Base-by-base conservation (phyloP, 768 basidiomycete genomes). In the Leccinum arenicola region DNA sequence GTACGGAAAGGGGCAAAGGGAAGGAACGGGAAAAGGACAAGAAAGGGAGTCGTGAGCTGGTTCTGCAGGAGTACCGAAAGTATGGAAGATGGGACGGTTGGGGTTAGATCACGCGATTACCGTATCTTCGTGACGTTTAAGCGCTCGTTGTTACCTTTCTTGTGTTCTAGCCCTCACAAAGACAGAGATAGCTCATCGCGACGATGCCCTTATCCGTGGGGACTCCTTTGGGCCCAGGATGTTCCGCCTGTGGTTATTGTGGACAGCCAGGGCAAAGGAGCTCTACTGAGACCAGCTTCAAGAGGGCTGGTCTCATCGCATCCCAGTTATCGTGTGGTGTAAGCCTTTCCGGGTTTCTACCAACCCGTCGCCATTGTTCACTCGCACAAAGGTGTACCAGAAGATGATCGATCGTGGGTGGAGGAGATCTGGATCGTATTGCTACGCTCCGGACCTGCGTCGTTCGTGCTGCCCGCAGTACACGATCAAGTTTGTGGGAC, bases 71-170 rank as follows among this genome's bases (percentile, higher is more conserved):
- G 70, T 95, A 86, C 71, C 76, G 91, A 62, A 80, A 88, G 63
- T 94, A 87, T 68, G 93, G 93, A 23, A 79, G 90, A 56, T 93
- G 92, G 91, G 93, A 95, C 77, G 93, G 92, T 0, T 95, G 93
- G 93, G 84, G 78, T 33, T 86, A 45, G 43, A 45, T 45, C 43
- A 19, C 43, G 43, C 43, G 43, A 45, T 19, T 19, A 45, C 43
- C 4, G n/a, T 45, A 45, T n/a, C n/a, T 45, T 10, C n/a, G 43
- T 45, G 43, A 19, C 43, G 43, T 45, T 45, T 45, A 19, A 19
- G 43, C 43, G 43, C 43, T 45, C n/a, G 43, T 45, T 5, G 17
- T 8, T 14, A 15, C 14, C 36, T 38, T 40, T 38, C 17, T 38
- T 40, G 38, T n/a, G 38, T 40, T 43, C 40, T 19, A n/a, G 36